These are phyloP conservation scores for Cryphonectria japonica DNA, from an alignment of 2,329 filamentous ascomycete genomes.

Conservation along the genomic window DNA sequence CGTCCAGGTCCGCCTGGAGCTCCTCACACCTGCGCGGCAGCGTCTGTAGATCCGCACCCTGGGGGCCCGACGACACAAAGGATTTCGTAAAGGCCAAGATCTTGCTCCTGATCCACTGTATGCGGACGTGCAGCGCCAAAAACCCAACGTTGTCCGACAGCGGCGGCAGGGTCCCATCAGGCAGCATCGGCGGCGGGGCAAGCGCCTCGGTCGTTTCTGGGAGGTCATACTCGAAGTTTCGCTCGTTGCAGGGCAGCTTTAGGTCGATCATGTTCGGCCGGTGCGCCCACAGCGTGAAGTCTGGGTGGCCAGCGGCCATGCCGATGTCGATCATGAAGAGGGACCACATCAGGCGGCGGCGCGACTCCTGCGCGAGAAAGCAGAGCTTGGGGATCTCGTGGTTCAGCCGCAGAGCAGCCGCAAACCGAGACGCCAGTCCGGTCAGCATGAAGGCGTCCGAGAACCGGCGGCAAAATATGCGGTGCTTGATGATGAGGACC, in stretches of 20 bases:
- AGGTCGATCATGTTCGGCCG: constrained; percentile 47
- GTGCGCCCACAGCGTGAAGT: constrained; percentile 50
- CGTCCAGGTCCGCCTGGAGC: constrained; percentile 49
- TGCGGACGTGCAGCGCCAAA: constrained; percentile 59
- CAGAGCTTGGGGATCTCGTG: constrained; percentile 51
- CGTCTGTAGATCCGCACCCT: constrained; percentile 44
- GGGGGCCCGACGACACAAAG: constrained; percentile 45
- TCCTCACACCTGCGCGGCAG: constrained; percentile 53
- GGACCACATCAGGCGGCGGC: constrained; percentile 53
- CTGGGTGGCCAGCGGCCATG: constrained; percentile 50
- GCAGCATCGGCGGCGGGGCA: constrained; percentile 46
- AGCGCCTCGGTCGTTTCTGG: constrained; percentile 58
- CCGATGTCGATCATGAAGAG: constrained; percentile 52
- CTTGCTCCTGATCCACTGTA: constrained; percentile 57
- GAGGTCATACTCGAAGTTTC: constrained; percentile 60
- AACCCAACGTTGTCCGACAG: constrained; percentile 59
- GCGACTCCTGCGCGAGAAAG: constrained; percentile 49
- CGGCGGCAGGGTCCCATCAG: constrained; percentile 47
- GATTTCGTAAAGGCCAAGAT: constrained; percentile 59
- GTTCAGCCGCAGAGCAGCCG: constrained; percentile 53
- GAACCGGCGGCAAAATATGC: constrained; percentile 49
- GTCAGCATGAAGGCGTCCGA: constrained; percentile 53
- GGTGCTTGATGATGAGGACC: constrained; percentile 52
- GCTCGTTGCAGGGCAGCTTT: constrained; percentile 54
- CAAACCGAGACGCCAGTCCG: constrained; percentile 50